Evolutionary conservation across 805 yeast species (phyloP).

Genomic region (Candida germanica): DNA sequence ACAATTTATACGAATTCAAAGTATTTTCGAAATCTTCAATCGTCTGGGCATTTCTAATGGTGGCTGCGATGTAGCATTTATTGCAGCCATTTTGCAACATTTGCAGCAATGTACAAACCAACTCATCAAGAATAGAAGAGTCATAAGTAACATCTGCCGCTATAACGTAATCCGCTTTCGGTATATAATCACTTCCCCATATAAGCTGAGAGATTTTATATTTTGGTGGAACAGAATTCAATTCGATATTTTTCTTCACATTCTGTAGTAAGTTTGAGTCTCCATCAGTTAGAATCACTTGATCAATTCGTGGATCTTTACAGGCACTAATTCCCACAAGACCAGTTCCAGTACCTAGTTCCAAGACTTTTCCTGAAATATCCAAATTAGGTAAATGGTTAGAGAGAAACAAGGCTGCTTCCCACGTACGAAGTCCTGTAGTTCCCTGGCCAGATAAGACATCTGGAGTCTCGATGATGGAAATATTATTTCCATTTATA

Average conservation of each 20-base stretch:
- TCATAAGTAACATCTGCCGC: conserved; percentile 94
- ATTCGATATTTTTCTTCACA: conserved; percentile 1
- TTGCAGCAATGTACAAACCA: conserved; percentile 49
- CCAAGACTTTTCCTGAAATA: conserved; percentile 43
- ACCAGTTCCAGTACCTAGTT: conserved; percentile 91
- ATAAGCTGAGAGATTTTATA: conserved; percentile 31
- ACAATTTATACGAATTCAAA: conserved; percentile 15
- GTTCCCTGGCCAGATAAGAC: conserved; percentile 73
- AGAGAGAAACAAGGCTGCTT: conserved; percentile 72
- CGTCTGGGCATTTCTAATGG: conserved; percentile 56
- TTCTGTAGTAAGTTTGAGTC: conserved; percentile 32
- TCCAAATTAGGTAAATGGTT: conserved; percentile 26
- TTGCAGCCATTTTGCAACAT: conserved; percentile 27
- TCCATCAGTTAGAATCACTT: conserved; percentile 63
- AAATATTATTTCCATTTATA: conserved; percentile 18
- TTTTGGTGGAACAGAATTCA: conserved; percentile 1
- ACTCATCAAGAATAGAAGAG: conserved; percentile 49
- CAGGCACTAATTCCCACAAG: conserved; percentile 55
- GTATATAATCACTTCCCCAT: conserved; percentile 52
- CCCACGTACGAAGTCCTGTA: conserved; percentile 93
- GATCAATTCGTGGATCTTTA: conserved; percentile 18
- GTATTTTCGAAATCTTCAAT: conserved; percentile 30
- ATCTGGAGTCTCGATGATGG: conserved; percentile 58
- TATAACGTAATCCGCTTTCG: conserved; percentile 49
- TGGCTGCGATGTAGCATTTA: conserved; percentile 61